Conservation (phyloP, 352 stramenopile genomes). For the Phytopythium delawarense region DNA sequence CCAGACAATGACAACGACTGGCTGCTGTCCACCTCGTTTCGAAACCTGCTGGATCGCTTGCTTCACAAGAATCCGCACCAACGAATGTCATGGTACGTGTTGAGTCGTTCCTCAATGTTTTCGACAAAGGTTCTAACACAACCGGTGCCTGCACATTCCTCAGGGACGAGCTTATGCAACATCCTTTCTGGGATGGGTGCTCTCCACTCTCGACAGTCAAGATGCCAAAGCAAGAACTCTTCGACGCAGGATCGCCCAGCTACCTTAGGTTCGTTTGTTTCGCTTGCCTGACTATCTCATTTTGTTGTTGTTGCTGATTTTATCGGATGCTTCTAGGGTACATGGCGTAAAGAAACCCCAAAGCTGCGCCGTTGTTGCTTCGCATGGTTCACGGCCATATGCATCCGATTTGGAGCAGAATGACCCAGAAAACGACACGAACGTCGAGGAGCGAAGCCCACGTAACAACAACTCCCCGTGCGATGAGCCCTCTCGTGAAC, state of each 20-base stretch:
- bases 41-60: constrained; percentile 46
- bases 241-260: constrained; percentile 18
- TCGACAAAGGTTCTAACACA: not conserved
- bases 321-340: not conserved
- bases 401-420: not conserved
- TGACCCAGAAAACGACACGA: not conserved
- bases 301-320: not conserved
- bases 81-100: constrained; percentile 67
- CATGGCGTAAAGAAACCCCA: not conserved
- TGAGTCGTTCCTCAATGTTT: constrained; percentile 4
- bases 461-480: not conserved
- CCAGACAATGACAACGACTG: constrained; percentile 35
- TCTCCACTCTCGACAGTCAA: constrained; percentile 19
- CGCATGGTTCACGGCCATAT: not conserved
- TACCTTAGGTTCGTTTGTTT: not conserved
- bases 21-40: constrained; percentile 54
- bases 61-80: constrained; percentile 70
- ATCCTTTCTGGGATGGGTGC: constrained; percentile 62
- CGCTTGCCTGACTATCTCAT: not conserved
- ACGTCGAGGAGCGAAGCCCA: not conserved
- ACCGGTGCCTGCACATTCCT: not conserved
- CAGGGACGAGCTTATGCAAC: constrained; percentile 48
- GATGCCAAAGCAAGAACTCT: constrained; percentile 65
- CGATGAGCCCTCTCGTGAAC: not conserved
- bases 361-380: not conserved